Evolutionary conservation across 176 grass and related monocot genomes (phyloP), one percentile per base, ranked within the genome.

Genomic region (Oryza punctata): DNA sequence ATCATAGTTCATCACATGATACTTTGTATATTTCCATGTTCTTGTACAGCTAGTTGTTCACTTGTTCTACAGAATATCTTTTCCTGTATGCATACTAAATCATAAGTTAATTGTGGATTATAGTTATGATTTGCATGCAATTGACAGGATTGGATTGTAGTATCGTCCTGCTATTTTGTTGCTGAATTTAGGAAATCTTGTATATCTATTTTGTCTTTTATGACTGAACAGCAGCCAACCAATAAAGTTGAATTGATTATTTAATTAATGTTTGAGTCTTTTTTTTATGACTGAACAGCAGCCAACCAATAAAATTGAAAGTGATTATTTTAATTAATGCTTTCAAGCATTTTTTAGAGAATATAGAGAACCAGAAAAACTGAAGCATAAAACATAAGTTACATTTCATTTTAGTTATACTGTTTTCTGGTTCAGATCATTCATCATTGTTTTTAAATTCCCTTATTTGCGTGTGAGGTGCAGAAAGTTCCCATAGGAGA

Each of bases 81-180:
- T 80, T 80, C 28, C 69, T 80, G 18, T 78, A 12, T 78, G 38
- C 8, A 44, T 78, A 66, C 75, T 41, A 64, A 41, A 63, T 44
- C 38, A 7, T 47, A 73, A 27, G 44, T 73, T 73, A 28, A 46
- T 23, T 46, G 26, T 73, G 14, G 14, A 13, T 11, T 71, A 38
- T 71, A 37, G 66, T 68, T 76, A 19, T 38, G 9, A 67, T 23
- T 63, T 2, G 65, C 3, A 50, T 37, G 21, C 19, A 52, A 76
- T 24, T 84, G 13, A 37, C 28, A 75, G 1, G 25, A 67, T 26
- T 67, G 67, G 14, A 16, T 72, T 71, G 40, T 72, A 63, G 69
- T 73, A 44, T 24, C 3, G 6, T 13, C 24, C 26, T 54, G 71
- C 52, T 78, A 30, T 63, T 52, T 29, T 29, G 14, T 27, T 70